Percentiles rank a stretch among this genome's conserved stretches.
Evolutionary conservation across 352 stramenopile species (phyloP).

Genomic region (Aphanomyces invadans): DNA sequence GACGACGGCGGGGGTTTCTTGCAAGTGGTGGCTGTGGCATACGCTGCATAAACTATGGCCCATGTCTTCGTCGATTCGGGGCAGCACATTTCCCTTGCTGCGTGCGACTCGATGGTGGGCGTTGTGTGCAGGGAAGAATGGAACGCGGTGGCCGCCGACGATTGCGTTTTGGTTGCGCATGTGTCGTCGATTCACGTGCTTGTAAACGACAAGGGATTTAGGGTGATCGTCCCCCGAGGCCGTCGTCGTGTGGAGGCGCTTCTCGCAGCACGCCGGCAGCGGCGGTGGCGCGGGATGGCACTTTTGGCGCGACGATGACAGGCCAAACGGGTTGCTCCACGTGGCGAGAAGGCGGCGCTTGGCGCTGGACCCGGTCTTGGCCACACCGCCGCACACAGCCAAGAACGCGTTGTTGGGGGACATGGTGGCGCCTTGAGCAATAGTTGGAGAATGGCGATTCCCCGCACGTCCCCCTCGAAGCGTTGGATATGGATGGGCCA

Average conservation of each 20-base stretch:
- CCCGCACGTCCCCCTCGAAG: too few relatives aligned
- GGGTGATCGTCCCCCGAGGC: background rate
- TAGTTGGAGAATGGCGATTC: background rate
- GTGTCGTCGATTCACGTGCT: background rate
- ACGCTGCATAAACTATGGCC: background rate
- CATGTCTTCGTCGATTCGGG: background rate
- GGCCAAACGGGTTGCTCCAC: background rate
- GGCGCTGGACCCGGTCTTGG: background rate
- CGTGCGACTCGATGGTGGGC: background rate
- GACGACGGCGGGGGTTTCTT: background rate
- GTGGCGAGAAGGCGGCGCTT: background rate
- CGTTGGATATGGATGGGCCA: too few relatives aligned
- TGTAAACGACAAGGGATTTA: background rate
- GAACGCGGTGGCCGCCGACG: background rate
- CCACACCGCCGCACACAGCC: background rate
- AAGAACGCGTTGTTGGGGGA: background rate
- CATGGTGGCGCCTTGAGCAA: too few relatives aligned
- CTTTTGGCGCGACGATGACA: background rate
- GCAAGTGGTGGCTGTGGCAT: background rate
- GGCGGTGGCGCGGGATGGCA: background rate
- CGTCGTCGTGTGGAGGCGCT: background rate
- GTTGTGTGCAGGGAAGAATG: background rate
- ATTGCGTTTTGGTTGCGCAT: background rate
- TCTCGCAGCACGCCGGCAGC: background rate
- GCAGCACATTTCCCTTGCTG: background rate